Percentiles rank a stretch among this genome's conserved stretches.
phyloP scores from a whole-genome alignment of 768 basidiomycete species.

The Auriscalpium orientale region DNA sequence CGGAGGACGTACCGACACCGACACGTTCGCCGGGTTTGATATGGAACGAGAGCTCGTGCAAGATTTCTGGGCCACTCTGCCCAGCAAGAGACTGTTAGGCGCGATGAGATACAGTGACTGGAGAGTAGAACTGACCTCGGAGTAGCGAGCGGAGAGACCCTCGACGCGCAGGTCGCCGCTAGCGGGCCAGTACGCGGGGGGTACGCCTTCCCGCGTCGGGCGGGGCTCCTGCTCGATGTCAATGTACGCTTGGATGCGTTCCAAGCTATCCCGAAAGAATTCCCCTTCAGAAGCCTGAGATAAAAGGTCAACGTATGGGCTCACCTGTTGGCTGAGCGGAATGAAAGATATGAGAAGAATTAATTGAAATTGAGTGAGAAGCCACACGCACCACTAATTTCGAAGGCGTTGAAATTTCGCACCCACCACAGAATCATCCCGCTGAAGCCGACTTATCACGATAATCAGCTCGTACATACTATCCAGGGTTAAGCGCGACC shows the following conservation, averaged over 20 bases:
- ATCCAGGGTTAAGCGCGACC: neutral
- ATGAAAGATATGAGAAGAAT: neutral
- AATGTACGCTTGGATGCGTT: constrained; percentile 49
- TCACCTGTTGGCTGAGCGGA: constrained; percentile 17
- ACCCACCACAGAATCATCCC: constrained; percentile 46
- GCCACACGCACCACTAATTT: constrained; percentile 29
- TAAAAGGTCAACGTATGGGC: neutral
- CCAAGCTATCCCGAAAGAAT: constrained; percentile 25
- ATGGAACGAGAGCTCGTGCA: constrained; percentile 43
- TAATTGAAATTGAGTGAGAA: neutral
- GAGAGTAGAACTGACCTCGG: constrained; percentile 18
- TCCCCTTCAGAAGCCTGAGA: neutral
- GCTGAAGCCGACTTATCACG: constrained; percentile 41
- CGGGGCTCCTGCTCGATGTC: constrained; percentile 47
- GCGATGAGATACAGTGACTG: too few species aligned
- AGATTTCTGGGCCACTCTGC: constrained; percentile 45
- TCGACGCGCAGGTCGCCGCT: constrained; percentile 47
- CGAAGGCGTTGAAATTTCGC: constrained; percentile 36
- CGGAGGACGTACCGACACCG: constrained; percentile 37
- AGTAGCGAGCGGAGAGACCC: constrained; percentile 43
- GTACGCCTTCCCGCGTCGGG: constrained; percentile 32
- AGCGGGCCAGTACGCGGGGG: constrained; percentile 60
- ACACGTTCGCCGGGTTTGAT: constrained; percentile 52
- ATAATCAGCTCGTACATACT: neutral
- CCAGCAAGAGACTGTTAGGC: too few species aligned